phyloP scores from a whole-genome alignment of 306 rosid genomes.

The Sesbania bispinosa region DNA sequence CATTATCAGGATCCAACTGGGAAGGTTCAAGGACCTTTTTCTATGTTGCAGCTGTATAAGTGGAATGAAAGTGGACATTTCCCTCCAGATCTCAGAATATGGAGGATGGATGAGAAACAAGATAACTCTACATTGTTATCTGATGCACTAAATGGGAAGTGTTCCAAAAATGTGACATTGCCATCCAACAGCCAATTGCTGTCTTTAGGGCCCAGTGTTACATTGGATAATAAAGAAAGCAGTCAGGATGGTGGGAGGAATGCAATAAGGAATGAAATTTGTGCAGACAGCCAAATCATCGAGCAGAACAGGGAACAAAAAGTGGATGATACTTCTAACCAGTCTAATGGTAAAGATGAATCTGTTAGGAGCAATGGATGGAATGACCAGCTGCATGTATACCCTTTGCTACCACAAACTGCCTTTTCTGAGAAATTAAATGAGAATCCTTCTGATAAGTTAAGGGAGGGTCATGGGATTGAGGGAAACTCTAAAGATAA shows the following conservation, averaged over 20 bases:
- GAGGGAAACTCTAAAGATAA: constrained; percentile 36
- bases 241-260: constrained; percentile 38
- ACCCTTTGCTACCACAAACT: constrained; percentile 40
- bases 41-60: constrained; percentile 59
- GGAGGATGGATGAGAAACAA: constrained; percentile 67
- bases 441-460: constrained; percentile 33
- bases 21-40: constrained; percentile 86
- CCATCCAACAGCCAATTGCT: constrained; percentile 32
- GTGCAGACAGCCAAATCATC: constrained; percentile 24
- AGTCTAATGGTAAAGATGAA: constrained; percentile 43
- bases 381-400: constrained; percentile 42
- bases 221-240: constrained; percentile 36
- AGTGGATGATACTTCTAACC: constrained; percentile 40
- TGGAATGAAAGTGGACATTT: constrained; percentile 69
- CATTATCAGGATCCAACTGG: constrained; percentile 85
- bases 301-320: constrained; percentile 38
- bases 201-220: constrained; percentile 38
- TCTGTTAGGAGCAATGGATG: constrained; percentile 45
- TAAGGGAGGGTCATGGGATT: constrained; percentile 36
- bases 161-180: constrained; percentile 38
- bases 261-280: constrained; percentile 27
- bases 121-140: constrained; percentile 56
- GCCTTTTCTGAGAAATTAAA: constrained; percentile 34
- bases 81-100: constrained; percentile 71
- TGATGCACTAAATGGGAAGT: constrained; percentile 53